Evolutionary conservation across 495 filamentous ascomycete species (phyloP).

Genomic region (Mycothermus thermophilus): DNA sequence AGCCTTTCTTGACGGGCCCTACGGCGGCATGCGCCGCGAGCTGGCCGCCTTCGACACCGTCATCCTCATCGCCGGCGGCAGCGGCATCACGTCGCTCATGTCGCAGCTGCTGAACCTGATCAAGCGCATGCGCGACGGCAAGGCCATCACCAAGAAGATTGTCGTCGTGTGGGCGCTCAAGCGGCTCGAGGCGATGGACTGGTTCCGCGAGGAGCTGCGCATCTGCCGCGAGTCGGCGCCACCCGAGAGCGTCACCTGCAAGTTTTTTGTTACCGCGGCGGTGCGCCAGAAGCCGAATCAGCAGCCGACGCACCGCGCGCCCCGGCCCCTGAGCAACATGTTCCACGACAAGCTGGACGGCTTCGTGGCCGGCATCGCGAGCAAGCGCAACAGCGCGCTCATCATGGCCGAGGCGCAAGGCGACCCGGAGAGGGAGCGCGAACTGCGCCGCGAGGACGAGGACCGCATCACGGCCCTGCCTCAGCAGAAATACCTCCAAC

Average conservation of each 20-base stretch:
- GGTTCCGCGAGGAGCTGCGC: conserved; percentile 90
- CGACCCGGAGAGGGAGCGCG: conserved; percentile 61
- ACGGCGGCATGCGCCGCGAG: conserved; percentile 84
- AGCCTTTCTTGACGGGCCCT: conserved; percentile 84
- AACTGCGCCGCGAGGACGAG: conserved; percentile 73
- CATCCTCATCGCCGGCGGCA: conserved; percentile 83
- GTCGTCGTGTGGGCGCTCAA: conserved; percentile 88
- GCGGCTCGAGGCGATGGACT: conserved; percentile 83
- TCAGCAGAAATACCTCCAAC: conserved; percentile 41
- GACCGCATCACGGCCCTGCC: conserved; percentile 76
- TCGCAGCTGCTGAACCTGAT: conserved; percentile 81
- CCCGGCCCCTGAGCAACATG: conserved; percentile 48
- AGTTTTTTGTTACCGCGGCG: conserved; percentile 79
- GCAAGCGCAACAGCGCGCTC: conserved; percentile 66
- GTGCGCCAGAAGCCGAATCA: conserved; percentile 36
- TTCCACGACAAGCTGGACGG: conserved; percentile 77
- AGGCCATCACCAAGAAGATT: conserved; percentile 80
- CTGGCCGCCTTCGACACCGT: conserved; percentile 89
- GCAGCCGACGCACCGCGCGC: conserved; percentile 31
- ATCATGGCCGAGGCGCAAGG: conserved; percentile 70
- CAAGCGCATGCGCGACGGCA: conserved; percentile 85
- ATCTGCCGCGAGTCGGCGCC: conserved; percentile 79
- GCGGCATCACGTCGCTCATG: conserved; percentile 86
- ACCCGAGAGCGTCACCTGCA: conserved; percentile 71
- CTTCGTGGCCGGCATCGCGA: conserved; percentile 64